Evolutionary conservation across 2,329 filamentous ascomycete genomes (phyloP), one percentile per base, ranked within the genome.

Genomic region (Scytalidium lignicola): DNA sequence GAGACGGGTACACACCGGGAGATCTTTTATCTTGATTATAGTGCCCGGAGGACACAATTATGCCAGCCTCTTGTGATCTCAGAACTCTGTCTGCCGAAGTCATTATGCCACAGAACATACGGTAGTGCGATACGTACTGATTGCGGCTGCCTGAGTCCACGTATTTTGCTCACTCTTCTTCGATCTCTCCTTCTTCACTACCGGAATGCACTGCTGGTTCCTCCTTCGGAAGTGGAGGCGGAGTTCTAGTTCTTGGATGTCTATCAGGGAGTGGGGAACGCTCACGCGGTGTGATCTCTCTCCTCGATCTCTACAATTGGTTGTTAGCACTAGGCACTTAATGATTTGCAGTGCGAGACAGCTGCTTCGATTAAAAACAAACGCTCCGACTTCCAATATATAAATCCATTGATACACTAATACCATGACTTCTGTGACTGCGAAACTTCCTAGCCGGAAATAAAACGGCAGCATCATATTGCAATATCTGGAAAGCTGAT

Each of bases 151-250:
- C 5, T 48, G 47, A 42, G 43, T 46, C 32, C 29, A 44, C 42
- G n/a, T 37, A 41, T 21, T 47, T 9, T 43, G 20, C 52, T 56
- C 72, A 82, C 58, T 83, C 80, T 74, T 97, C 91, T 69, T 96
- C 93, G 60, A 99, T 97, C 73, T 99, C 93, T 46, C 93, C 93
- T 70, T 99, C 93, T 71, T 99, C 93, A 63, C 91, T 96, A 47
- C 93, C 93, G 51, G 88, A 92, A 62, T 65, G 63, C 29, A 67
- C 57, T 4, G 69, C 69, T 55, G 70, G 71, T 45, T 74, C 74
- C 52, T 74, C 72, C 61, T 72, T 72, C 47, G 65, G 53, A 21
- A 66, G 57, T 21, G 56, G 51, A 41, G 73, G 73, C 40, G 79
- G 78, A 44, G 78, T 79, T 67, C 75, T 83, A 66, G 75, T 77